phyloP scores from a whole-genome alignment of 345 rosid species.

The Hevea brasiliensis region DNA sequence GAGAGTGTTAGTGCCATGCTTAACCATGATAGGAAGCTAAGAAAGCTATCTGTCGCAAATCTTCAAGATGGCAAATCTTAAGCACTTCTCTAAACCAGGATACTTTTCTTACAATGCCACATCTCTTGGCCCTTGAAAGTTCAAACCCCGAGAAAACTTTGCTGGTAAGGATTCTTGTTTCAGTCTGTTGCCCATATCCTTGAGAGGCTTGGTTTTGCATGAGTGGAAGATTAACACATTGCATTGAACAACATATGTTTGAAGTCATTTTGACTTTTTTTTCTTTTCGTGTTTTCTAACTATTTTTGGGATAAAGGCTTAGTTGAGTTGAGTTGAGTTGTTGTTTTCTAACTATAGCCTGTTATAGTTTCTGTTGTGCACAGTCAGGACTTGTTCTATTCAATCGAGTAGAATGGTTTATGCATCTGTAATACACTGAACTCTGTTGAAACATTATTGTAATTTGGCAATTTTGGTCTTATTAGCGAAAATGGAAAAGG shows the following conservation, averaged over 20 bases:
- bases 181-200: neutral
- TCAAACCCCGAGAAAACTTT: neutral
- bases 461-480: neutral
- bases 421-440: neutral
- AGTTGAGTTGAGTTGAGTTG: no score
- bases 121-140: neutral
- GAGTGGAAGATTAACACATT: neutral
- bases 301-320: no score
- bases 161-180: no score
- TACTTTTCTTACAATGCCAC: neutral
- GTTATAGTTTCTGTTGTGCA: neutral
- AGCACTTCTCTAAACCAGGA: conserved; percentile 1
- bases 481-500: no score
- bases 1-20: conserved; percentile 83
- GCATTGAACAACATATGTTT: neutral
- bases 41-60: conserved; percentile 32
- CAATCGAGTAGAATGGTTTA: no score
- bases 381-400: neutral
- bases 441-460: neutral
- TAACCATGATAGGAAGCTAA: conserved; percentile 72
- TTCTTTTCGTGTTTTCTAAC: neutral
- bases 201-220: neutral
- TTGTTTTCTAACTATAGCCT: neutral
- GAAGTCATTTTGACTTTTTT: no score
- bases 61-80: conserved; percentile 35